These are phyloP conservation scores for Immersiporthe knoxdaviesiana DNA, from an alignment of 2,329 filamentous ascomycete genomes.

Conservation along the genomic window DNA sequence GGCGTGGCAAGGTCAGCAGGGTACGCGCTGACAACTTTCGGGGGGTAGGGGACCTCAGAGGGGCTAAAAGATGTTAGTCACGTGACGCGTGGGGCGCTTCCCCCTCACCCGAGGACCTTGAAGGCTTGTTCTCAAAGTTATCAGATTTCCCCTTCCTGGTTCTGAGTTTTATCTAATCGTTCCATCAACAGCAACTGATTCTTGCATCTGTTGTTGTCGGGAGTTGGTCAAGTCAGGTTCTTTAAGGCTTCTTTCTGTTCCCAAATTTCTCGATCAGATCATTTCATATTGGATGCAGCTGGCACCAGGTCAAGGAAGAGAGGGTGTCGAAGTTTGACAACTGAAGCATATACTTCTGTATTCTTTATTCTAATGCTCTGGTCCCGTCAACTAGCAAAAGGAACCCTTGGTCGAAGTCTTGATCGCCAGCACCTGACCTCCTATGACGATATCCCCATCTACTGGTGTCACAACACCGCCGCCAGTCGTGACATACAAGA, in stretches of 20 bases:
- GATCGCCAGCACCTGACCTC: conserved; percentile 28
- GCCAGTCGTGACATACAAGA: conserved; percentile 28
- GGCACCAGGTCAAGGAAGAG: not conserved
- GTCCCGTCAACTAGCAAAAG: not conserved
- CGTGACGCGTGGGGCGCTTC: not conserved
- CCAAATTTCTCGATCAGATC: no score
- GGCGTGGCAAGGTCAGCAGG: conserved; percentile 4
- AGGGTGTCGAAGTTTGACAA: not conserved
- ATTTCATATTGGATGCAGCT: not conserved
- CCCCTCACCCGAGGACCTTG: not conserved
- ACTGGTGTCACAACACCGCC: conserved; percentile 26
- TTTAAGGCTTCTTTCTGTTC: no score
- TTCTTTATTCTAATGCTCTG: not conserved
- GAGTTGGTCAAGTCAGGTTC: no score
- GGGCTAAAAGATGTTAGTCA: not conserved
- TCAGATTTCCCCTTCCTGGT: not conserved
- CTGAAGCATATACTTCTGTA: not conserved
- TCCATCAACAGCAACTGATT: not conserved
- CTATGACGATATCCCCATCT: conserved; percentile 25
- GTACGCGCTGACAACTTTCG: conserved; percentile 6
- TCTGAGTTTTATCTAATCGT: not conserved
- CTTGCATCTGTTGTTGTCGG: not conserved
- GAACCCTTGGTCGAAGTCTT: conserved; percentile 12
- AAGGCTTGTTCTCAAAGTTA: not conserved
- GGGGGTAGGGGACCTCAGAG: not conserved